Base-by-base conservation (phyloP, 2,329 filamentous ascomycete genomes). In the Fusarium albidum region DNA sequence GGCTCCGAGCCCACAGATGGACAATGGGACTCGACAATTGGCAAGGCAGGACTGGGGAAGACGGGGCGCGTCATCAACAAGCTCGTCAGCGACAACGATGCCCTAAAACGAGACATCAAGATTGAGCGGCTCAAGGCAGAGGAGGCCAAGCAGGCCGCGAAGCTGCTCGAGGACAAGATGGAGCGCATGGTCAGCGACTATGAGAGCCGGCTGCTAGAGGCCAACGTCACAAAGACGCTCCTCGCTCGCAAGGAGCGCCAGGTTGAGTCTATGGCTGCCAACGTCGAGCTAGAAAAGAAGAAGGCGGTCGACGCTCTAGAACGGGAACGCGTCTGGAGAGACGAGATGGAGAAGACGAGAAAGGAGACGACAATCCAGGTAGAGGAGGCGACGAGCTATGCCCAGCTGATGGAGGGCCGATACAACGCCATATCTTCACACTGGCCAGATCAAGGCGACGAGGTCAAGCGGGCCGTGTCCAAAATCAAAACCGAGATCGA, bases 51-150 rank as follows among this genome's bases (percentile, higher is more conserved):
- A 3, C 75, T 89, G 3, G 89, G 89, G 35, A 92, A 92, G 76
- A 91, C 87, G 9, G 89, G 89, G 9, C 81, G 88, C 28, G 89
- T 92, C 45, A 94, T 95, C 71, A 91, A 95, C 74, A 85, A 86
- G 68, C 82, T 95, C 47, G 90, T 92, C 68, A 87, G 87, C 46
- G 90, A 94, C 69, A 92, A 92, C 63, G 90, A 94, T 67, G 82
- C 86, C 33, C 78, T 94, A 38, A 90, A 90, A 65, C 83, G 90
- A 45, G 90, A 94, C 59, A 78, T 90, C 51, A 80, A 88, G 65
- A 83, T 88, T 50, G 87, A 90, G 71, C 78, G 79, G 15, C 70
- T 88, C 48, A 81, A 82, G 38, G 81, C 87, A 37, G 88, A 92
- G 52, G 90, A 92, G 66, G 81, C 88, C n/a, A 84, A 85, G 63